These are phyloP conservation scores for Aspergillus oerlinghausenensis DNA, from an alignment of 2,329 filamentous ascomycete genomes.

Conservation along the genomic window DNA sequence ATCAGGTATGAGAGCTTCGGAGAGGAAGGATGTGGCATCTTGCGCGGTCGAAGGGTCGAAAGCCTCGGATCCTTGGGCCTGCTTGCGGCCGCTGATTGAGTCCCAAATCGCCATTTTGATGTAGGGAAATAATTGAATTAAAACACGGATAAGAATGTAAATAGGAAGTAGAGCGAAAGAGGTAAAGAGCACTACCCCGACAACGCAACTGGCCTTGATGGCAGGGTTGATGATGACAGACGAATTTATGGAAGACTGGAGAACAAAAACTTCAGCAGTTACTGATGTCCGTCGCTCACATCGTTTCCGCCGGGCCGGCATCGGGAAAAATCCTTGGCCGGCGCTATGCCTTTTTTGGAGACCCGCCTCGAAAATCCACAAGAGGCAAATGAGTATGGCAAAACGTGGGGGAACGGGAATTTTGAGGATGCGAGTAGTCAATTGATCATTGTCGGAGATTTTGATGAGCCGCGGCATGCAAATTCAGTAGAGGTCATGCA, in stretches of 20 bases:
- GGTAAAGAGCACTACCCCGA: constrained; percentile 1
- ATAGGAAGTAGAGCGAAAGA: constrained; percentile 16
- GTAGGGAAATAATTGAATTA: constrained; percentile 18
- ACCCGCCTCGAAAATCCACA: constrained; percentile 26
- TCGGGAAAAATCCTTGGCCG: constrained; percentile 22
- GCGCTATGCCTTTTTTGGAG: constrained; percentile 20
- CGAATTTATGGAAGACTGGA: constrained; percentile 1
- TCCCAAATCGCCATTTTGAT: constrained; percentile 56
- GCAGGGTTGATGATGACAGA: constrained; percentile 12
- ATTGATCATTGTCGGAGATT: not conserved
- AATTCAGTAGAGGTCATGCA: constrained; percentile 12
- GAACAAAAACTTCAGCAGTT: constrained; percentile 37
- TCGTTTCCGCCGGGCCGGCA: constrained; percentile 6
- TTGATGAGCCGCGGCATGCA: not conserved
- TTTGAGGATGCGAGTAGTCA: not conserved
- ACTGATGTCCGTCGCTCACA: constrained; percentile 23
- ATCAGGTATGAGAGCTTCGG: constrained; percentile 71
- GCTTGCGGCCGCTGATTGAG: constrained; percentile 57
- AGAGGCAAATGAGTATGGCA: constrained; percentile 20
- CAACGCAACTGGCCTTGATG: constrained; percentile 1
- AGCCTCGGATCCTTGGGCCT: constrained; percentile 50
- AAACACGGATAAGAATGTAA: constrained; percentile 20
- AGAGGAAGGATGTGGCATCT: constrained; percentile 84
- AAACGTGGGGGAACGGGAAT: constrained; percentile 25
- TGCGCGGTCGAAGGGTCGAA: constrained; percentile 71